A percentile compares a stretch with the other conserved stretches of the same genome.
These are phyloP conservation scores for Artemisia tridentata DNA, from an alignment of 129 eudicot genomes.

Conservation along the genomic window DNA sequence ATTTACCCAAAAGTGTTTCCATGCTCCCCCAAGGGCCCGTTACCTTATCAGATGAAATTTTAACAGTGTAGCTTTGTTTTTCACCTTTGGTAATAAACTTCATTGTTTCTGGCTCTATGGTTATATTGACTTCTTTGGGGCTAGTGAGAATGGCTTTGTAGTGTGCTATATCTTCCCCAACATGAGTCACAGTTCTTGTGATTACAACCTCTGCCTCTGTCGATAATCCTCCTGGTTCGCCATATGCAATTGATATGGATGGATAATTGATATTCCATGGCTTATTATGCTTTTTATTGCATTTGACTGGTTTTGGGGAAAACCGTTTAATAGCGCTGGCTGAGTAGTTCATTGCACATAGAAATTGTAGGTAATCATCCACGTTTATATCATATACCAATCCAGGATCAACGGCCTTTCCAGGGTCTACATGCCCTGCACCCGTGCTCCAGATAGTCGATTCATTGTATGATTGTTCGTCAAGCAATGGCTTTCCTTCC, in stretches of 20 bases:
- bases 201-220: constrained; percentile 28
- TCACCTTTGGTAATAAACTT: constrained; percentile 47
- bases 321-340: constrained; percentile 35
- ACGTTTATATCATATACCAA: constrained; percentile 56
- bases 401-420: constrained; percentile 72
- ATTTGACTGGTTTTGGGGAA: constrained; percentile 30
- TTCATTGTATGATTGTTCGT: constrained; percentile 42
- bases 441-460: constrained; percentile 65
- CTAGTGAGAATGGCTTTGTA: constrained; percentile 30
- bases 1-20: constrained; percentile 46
- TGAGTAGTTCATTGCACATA: constrained; percentile 61
- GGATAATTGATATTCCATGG: constrained; percentile 88
- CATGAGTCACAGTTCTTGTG: constrained; percentile 64
- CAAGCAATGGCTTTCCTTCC: constrained; percentile 46
- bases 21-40: constrained; percentile 31
- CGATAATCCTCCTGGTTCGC: constrained; percentile 26
- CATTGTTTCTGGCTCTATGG: constrained; percentile 47
- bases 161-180: constrained; percentile 43
- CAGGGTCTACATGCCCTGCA: constrained; percentile 77
- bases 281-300: constrained; percentile 35
- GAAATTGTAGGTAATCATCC: constrained; percentile 54
- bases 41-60: constrained; percentile 36
- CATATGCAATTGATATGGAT: constrained; percentile 42
- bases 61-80: constrained; percentile 52
- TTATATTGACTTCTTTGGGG: constrained; percentile 43